Base-by-base conservation (phyloP, 805 yeast genomes). In the Candida alai region DNA sequence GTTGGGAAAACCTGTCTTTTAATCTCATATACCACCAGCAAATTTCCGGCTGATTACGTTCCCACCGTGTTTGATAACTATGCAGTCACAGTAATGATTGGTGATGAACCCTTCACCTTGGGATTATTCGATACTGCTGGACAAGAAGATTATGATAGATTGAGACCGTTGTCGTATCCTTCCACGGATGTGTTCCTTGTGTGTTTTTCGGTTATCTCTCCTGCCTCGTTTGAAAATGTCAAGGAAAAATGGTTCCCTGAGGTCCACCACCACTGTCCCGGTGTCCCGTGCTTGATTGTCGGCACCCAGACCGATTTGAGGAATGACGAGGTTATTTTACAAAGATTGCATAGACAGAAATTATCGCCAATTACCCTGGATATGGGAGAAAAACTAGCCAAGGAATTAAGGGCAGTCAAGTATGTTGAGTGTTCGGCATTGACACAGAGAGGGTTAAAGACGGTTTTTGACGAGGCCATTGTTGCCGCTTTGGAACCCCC, bases 81-180 rank as follows among this genome's bases (percentile, higher is more conserved):
- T 57, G 95, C 96, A 8, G 96, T 86, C 24, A 86, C 95, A 2
- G 95, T 86, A 32, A 85, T 86, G 80, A 90, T 90, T 54, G 98
- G 97, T 34, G 97, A 93, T 58, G 97, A 89, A 64, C 97, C 98
- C 30, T 89, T 86, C 60, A 93, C 97, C 12, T 75, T 90, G 52
- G 97, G 97, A n/a, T 70, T 90, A 42, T 90, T 93, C 56, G 98
- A 90, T 69, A 90, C 98, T 22, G 98, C 98, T 19, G 98, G 98
- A 34, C 98, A 90, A 71, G 98, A 90, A 75, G 98, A 90, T 71
- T 90, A 93, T 62, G 98, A 90, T 68, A 78, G 98, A 58, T 71
- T 90, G 56, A 84, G 98, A 67, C 98, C 98, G 6, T 75, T 93
- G 51, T 83, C 95, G 37, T 90, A 90, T 62, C 97, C 98, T 12